These are phyloP conservation scores for Botryosphaeria dothidea DNA, from an alignment of 2,329 filamentous ascomycete species.

Conservation along the genomic window DNA sequence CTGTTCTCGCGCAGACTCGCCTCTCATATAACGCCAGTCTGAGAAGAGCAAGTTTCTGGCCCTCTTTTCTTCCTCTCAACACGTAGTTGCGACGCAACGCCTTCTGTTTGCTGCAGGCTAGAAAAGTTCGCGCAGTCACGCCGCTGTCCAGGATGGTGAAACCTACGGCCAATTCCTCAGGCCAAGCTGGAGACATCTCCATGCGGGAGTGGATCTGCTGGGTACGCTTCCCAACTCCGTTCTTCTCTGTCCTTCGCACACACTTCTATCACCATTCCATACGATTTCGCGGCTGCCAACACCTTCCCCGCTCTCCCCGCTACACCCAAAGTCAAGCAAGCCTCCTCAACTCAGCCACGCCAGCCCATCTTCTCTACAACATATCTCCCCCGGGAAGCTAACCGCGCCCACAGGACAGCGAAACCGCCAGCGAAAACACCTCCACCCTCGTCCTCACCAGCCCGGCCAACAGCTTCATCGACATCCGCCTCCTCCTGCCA, in stretches of 20 bases:
- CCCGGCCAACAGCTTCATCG: constrained; percentile 59
- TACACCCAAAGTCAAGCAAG: neutral
- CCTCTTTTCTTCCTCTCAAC: neutral
- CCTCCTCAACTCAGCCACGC: too few relatives aligned
- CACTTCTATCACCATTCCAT: neutral
- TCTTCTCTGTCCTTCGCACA: neutral
- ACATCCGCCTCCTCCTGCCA: constrained; percentile 56
- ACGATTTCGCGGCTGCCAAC: neutral
- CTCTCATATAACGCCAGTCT: too few relatives aligned
- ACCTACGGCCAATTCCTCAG: neutral
- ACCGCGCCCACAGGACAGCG: constrained; percentile 22
- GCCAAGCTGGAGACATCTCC: neutral
- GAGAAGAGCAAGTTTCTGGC: too few relatives aligned
- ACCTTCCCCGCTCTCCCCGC: neutral
- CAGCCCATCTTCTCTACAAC: neutral
- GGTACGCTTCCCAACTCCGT: neutral
- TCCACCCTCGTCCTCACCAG: constrained; percentile 66
- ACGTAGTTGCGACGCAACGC: neutral
- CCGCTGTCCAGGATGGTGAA: neutral
- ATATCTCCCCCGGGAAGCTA: neutral
- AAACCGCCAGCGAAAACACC: constrained; percentile 58
- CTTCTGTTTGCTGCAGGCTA: neutral
- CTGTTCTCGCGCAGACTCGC: too few relatives aligned
- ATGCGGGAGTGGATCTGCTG: constrained; percentile 15
- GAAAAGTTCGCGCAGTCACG: neutral